Evolutionary conservation across 202 grass and related monocot species (phyloP), one percentile per base, ranked within the genome.

Genomic region (Cymbopogon flexuosus): DNA sequence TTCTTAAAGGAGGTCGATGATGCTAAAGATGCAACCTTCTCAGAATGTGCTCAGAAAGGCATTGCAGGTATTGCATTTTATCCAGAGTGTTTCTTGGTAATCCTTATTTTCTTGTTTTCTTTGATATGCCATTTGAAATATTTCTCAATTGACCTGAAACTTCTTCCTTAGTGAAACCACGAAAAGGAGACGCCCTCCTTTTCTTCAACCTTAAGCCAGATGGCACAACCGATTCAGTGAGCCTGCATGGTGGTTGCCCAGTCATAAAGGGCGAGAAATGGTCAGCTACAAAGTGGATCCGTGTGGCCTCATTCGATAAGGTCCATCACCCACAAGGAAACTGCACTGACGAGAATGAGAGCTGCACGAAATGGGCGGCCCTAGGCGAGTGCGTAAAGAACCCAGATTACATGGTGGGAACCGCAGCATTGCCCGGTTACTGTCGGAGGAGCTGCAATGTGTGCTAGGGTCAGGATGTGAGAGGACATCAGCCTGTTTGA

Each of bases 251-350:
- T 27, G 92, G 92, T 15, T 98, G 95, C 35, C 64, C 87, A 1
- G 86, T 98, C 35, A 79, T 93, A 78, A 89, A 94, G 39, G 92
- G 95, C 3, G 95, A 98, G 86, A 94, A 94, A 75, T 98, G 92
- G 95, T 88, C 84, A 0, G 95, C 95, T 24, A 98, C 92, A 4
- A 98, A 98, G 70, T 98, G 95, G 95, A 91, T 98, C 37, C 92
- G 80, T 0, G 92, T 93, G 23, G 90, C 86, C 70, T 98, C 88
- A 0, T 98, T 93, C 18, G 88, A 94, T 87, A 98, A 94, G 81
- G 70, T 91, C 30, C 87, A 89, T 57, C 66, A 85, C 9, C 37
- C 40, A 3, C 88, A 77, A 24, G 86, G 84, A 18, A 98, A 93
- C 16, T 98, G 95, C 82, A 91, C 90, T 0, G 95, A 98, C 9